phyloP scores from a whole-genome alignment of 1,284 basidiomycete species.

The Austroboletus novae-zelandiae region DNA sequence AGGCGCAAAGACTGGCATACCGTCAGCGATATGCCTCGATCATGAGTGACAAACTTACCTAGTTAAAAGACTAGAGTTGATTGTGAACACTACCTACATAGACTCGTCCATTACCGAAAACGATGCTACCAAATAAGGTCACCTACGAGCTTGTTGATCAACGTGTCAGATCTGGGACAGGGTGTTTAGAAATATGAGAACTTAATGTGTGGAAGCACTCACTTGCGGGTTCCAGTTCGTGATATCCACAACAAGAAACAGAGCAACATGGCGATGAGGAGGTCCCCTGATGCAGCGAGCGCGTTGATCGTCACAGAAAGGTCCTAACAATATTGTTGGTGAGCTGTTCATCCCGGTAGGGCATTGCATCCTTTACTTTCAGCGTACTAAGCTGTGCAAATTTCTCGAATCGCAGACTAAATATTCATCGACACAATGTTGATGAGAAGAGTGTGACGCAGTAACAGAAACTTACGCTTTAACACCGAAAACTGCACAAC shows the following conservation, averaged over 20 bases:
- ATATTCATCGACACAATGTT: slow-evolving; percentile 7
- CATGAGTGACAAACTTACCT: slow-evolving; percentile 19
- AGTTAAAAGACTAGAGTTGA: slow-evolving; percentile 48
- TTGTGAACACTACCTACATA: slow-evolving; percentile 43
- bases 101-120: background rate
- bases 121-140: no score
- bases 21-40: slow-evolving; percentile 6
- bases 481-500: slow-evolving; percentile 36
- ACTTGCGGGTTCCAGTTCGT: slow-evolving; percentile 55
- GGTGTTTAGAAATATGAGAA: slow-evolving; percentile 2
- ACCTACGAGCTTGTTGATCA: slow-evolving; percentile 45
- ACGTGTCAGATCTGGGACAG: slow-evolving; percentile 40
- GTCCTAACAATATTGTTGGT: slow-evolving; percentile 16
- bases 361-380: slow-evolving; percentile 21
- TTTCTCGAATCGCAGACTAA: slow-evolving; percentile 33
- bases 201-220: background rate
- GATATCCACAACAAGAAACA: slow-evolving; percentile 51
- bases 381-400: slow-evolving; percentile 37
- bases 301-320: slow-evolving; percentile 60
- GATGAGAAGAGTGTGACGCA: background rate
- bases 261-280: slow-evolving; percentile 53
- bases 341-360: no score
- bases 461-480: slow-evolving; percentile 37
- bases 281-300: slow-evolving; percentile 57
- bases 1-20: slow-evolving; percentile 33